Base-by-base conservation (phyloP, 306 rosid genomes). In the Albizia julibrissin region DNA sequence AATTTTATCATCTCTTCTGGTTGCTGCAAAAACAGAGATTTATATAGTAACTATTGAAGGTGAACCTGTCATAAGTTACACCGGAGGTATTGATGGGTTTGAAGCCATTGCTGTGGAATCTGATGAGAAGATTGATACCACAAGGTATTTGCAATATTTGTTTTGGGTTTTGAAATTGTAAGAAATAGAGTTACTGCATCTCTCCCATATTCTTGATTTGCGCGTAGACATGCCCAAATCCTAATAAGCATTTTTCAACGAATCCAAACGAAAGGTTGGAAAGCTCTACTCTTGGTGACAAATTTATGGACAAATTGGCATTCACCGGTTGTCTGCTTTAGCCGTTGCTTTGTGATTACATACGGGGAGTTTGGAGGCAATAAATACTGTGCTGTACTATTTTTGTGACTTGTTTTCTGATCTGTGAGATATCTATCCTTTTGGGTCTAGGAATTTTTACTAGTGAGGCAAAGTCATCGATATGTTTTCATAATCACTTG, bases 91-190 rank as follows among this genome's bases (percentile, higher is more conserved):
- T 46, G 93, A 90, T 80, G 99, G 96, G 26, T 93, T 96, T 89
- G 94, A 92, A 90, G 99, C 98, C 80, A 96, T 98, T 84, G 97
- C 98, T 47, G 92, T 84, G 81, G 99, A 96, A 84, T 90, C 97
- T 84, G 98, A 94, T 86, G 99, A 86, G 75, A 90, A 85, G 78
- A 92, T 94, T 44, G 99, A 96, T 77, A 83, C 97, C 69, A 68
- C 94, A 74, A 94, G 99, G 99, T 96, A 85, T 82, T 75, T 84
- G 33, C 75, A 49, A 82, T 40, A 65, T 10, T 29, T 61, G 49
- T 29, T 42, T 15, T 18, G 37, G 37, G 13, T 69, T 21, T 39
- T 54, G 21, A 13, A 68, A 73, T 46, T 9, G 82, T 61, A 46
- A 58, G 37, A 40, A 74, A 33, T 50, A 33, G n/a, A 26, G 27